Conservation (phyloP, 2,329 filamentous ascomycete species). For the Fusarium miscanthi region DNA sequence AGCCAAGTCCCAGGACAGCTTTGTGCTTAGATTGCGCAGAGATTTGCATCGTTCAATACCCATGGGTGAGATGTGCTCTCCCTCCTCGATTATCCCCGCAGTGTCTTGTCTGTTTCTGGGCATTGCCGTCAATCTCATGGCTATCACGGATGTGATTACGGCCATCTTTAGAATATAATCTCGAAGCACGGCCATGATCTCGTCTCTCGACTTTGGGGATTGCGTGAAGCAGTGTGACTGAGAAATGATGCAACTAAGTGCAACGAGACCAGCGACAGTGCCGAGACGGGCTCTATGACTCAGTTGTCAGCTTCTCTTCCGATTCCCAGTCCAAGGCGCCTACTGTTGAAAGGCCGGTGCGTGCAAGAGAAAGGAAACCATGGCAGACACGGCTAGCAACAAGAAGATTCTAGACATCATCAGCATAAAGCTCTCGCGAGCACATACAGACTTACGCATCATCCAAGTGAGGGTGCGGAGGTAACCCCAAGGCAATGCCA, state of each 20-base stretch:
- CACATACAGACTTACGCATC: constrained; percentile 29
- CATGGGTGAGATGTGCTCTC: neutral
- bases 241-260: constrained; percentile 13
- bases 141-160: constrained; percentile 10
- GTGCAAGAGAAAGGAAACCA: constrained; percentile 22
- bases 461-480: constrained; percentile 19
- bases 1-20: constrained; percentile 4
- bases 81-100: constrained; percentile 14
- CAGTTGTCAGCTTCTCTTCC: constrained; percentile 27
- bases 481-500: constrained; percentile 24
- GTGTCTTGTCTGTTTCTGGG: neutral
- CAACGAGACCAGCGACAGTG: constrained; percentile 11
- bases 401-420: constrained; percentile 22
- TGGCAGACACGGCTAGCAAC: constrained; percentile 26
- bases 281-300: constrained; percentile 31
- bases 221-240: neutral
- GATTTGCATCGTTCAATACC: neutral
- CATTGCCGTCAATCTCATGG: neutral
- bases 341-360: constrained; percentile 34
- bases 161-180: constrained; percentile 20
- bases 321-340: neutral
- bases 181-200: constrained; percentile 22
- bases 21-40: neutral
- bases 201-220: neutral
- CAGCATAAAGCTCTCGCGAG: constrained; percentile 1